Evolutionary conservation across 176 grass and related monocot species (phyloP).

Genomic region (Canna indica): DNA sequence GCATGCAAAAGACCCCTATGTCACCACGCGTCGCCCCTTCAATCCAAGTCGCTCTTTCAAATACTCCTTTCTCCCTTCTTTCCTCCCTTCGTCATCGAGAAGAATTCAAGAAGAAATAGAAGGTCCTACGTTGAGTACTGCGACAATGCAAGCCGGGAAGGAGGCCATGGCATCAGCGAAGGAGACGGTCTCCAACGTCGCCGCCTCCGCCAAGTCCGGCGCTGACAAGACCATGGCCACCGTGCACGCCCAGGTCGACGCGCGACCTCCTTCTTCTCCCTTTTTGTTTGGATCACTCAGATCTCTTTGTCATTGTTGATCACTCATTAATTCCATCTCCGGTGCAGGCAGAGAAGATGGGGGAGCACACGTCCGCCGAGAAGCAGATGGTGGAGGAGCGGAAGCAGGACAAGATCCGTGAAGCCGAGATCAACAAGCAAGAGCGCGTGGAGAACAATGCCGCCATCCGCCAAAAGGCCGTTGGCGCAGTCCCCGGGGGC

Average conservation of each 20-base stretch:
- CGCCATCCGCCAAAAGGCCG: constrained; percentile 26
- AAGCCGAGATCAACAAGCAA: constrained; percentile 34
- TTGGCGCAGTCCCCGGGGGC: constrained; percentile 17
- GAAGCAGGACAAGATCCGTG: constrained; percentile 34
- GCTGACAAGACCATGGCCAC: constrained; percentile 50
- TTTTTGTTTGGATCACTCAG: not conserved
- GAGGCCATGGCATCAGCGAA: constrained; percentile 14
- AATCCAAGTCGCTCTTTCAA: too few relatives aligned
- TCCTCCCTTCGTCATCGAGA: too few relatives aligned
- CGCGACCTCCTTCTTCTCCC: too few relatives aligned
- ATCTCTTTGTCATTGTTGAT: not conserved
- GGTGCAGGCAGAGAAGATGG: constrained; percentile 43
- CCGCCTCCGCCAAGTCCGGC: constrained; percentile 44
- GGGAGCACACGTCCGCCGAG: constrained; percentile 31
- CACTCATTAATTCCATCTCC: not conserved
- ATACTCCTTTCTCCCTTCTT: too few relatives aligned
- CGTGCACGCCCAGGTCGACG: constrained; percentile 45
- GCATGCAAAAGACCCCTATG: too few relatives aligned
- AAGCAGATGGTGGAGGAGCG: constrained; percentile 42
- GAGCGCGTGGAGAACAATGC: constrained; percentile 28
- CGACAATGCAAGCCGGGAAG: not conserved
- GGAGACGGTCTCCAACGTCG: constrained; percentile 38
- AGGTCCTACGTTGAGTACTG: too few relatives aligned
- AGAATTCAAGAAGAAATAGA: too few relatives aligned
- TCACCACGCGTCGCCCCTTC: too few relatives aligned